A percentile compares a stretch with the other conserved stretches of the same genome.
Conservation (phyloP, 306 rosid genomes). For the Gleditsia sinensis region DNA sequence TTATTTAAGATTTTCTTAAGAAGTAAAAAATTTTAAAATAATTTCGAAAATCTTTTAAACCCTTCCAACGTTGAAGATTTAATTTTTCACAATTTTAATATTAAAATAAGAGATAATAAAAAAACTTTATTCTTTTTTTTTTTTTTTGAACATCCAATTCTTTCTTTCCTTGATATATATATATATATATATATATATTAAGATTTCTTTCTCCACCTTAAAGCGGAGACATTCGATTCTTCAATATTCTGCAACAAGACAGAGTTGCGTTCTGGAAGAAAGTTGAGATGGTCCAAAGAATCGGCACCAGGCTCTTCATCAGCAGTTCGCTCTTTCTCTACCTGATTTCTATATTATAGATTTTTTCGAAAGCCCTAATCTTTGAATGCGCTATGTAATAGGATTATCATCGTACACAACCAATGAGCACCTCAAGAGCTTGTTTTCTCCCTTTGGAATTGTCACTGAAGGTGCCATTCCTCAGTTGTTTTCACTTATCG, state of each 20-base stretch:
- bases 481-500: conserved; percentile 2
- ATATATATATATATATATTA: no score
- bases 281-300: conserved; percentile 50
- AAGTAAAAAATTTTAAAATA: no score
- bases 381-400: conserved; percentile 33
- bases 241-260: not conserved
- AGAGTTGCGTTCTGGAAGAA: not conserved
- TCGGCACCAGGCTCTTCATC: conserved; percentile 55
- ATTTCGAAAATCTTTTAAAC: no score
- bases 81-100: no score
- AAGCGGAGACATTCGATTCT: not conserved
- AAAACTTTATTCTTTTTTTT: no score
- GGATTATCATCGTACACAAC: conserved; percentile 71
- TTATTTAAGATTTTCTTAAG: no score
- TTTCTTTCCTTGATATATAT: no score
- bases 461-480: conserved; percentile 52
- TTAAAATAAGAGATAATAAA: no score
- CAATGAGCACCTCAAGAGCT: conserved; percentile 39
- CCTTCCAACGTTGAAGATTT: no score
- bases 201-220: no score
- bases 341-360: not conserved
- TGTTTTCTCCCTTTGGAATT: conserved; percentile 72
- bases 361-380: not conserved
- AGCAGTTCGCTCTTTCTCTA: conserved; percentile 45
- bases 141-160: no score